Evolutionary conservation across 1,284 basidiomycete genomes (phyloP).

Genomic region (Irpex lacteus): DNA sequence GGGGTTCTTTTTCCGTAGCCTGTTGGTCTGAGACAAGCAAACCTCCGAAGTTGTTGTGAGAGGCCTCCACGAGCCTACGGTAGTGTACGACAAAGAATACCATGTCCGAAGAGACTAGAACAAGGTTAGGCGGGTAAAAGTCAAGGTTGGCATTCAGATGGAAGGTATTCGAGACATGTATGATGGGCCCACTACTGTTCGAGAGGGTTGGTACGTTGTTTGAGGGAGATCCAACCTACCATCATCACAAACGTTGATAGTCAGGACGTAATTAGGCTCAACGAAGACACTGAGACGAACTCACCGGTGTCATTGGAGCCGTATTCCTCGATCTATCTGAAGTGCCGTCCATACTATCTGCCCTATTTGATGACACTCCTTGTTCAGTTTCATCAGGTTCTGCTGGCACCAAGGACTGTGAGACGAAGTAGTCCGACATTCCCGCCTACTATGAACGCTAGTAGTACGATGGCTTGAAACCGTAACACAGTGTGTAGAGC

Average conservation of each 20-base stretch:
- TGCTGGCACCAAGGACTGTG: too few relatives aligned
- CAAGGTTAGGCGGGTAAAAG: conserved; percentile 43
- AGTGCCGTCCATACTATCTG: neutral
- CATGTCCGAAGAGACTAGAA: conserved; percentile 65
- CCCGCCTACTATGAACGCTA: too few relatives aligned
- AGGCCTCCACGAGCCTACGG: conserved; percentile 30
- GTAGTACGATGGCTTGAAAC: too few relatives aligned
- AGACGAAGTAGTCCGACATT: too few relatives aligned
- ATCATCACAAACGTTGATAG: neutral
- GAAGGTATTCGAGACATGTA: neutral
- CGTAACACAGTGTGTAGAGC: too few relatives aligned
- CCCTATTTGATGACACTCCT: too few relatives aligned
- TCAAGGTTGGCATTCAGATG: neutral
- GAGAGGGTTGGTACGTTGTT: neutral
- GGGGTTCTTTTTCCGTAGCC: conserved; percentile 8
- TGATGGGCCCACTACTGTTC: neutral
- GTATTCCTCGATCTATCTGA: neutral
- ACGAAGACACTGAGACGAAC: neutral
- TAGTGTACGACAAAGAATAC: conserved; percentile 60
- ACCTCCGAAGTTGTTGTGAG: conserved; percentile 35
- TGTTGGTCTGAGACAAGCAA: conserved; percentile 25
- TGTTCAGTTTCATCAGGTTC: too few relatives aligned
- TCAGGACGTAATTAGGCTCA: neutral
- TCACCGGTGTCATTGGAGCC: neutral
- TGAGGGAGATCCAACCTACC: neutral